A percentile compares a stretch with the other conserved stretches of the same genome.
phyloP scores from a whole-genome alignment of 1,284 basidiomycete species.

The Wolfiporia cocos region DNA sequence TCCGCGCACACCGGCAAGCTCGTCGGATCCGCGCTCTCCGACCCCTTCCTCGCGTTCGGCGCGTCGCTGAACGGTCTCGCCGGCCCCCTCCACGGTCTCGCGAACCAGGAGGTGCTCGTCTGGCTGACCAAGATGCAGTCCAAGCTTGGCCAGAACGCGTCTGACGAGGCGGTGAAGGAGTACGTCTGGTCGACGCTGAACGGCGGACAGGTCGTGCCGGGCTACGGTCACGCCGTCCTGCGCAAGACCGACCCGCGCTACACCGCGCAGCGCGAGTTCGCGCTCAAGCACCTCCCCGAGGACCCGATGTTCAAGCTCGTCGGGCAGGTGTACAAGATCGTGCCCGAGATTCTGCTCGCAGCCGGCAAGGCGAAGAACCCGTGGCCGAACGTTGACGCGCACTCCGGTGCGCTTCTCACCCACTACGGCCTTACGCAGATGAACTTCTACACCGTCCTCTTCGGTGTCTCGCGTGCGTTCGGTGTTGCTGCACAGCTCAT shows the following conservation, averaged over 20 bases:
- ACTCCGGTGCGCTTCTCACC: conserved; percentile 92
- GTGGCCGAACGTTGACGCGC: conserved; percentile 95
- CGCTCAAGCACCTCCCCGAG: conserved; percentile 81
- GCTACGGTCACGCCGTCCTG: conserved; percentile 95
- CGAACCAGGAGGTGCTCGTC: conserved; percentile 92
- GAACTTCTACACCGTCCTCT: conserved; percentile 95
- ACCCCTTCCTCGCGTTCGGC: conserved; percentile 94
- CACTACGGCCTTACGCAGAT: conserved; percentile 87
- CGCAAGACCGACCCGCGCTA: conserved; percentile 98
- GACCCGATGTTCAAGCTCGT: conserved; percentile 93
- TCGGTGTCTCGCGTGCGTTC: conserved; percentile 93
- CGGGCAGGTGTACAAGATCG: conserved; percentile 89
- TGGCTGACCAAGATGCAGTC: conserved; percentile 89
- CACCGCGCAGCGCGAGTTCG: conserved; percentile 92
- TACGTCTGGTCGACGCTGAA: conserved; percentile 94
- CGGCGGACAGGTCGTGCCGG: conserved; percentile 87
- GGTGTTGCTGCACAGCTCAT: conserved; percentile 88
- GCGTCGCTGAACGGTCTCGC: conserved; percentile 96
- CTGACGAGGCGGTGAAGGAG: conserved; percentile 83
- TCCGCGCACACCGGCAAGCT: conserved; percentile 96
- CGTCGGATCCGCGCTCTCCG: conserved; percentile 95
- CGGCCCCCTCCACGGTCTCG: conserved; percentile 94
- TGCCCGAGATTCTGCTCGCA: conserved; percentile 89
- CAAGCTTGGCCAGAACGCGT: conserved; percentile 76
- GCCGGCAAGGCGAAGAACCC: conserved; percentile 93